Evolutionary conservation across 1,284 basidiomycete genomes (phyloP).

Genomic region (Hymenochaete sp.): DNA sequence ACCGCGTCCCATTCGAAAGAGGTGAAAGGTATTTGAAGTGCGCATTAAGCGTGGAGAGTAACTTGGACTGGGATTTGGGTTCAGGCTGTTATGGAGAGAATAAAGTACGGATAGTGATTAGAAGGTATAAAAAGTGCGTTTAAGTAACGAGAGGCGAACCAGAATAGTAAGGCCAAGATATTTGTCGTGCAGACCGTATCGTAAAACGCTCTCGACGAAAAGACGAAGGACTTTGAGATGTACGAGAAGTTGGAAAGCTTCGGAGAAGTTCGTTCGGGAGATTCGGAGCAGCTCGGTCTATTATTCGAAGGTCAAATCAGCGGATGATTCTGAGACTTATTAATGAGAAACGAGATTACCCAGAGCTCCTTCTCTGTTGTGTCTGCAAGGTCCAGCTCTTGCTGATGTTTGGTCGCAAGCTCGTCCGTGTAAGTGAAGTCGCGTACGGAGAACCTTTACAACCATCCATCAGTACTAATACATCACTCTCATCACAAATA

Average conservation of each 20-base stretch:
- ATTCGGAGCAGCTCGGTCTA: slow-evolving; percentile 92
- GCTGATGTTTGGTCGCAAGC: slow-evolving; percentile 72
- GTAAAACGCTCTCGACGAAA: slow-evolving; percentile 91
- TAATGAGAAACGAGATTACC: slow-evolving; percentile 41
- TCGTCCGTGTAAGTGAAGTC: slow-evolving; percentile 93
- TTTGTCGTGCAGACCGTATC: slow-evolving; percentile 92
- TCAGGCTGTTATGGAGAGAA: slow-evolving; percentile 59
- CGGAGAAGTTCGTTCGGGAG: slow-evolving; percentile 93
- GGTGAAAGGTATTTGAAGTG: slow-evolving; percentile 80
- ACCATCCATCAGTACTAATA: slow-evolving; percentile 2
- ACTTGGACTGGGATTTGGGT: slow-evolving; percentile 75
- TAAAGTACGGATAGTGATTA: background rate
- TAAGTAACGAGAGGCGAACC: slow-evolving; percentile 35
- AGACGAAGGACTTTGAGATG: slow-evolving; percentile 90
- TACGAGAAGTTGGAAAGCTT: slow-evolving; percentile 90
- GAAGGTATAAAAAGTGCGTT: slow-evolving; percentile 6
- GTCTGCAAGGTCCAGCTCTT: slow-evolving; percentile 75
- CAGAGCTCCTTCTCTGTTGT: slow-evolving; percentile 95
- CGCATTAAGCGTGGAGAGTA: slow-evolving; percentile 61
- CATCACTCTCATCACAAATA: background rate
- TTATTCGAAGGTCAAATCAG: background rate
- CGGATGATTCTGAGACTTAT: background rate
- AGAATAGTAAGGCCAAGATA: slow-evolving; percentile 80
- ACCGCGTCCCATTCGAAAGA: slow-evolving; percentile 43
- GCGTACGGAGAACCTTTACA: slow-evolving; percentile 72